Evolutionary conservation across 495 filamentous ascomycete genomes (phyloP).

Genomic region (Pseudomonodictys pantanalensis): DNA sequence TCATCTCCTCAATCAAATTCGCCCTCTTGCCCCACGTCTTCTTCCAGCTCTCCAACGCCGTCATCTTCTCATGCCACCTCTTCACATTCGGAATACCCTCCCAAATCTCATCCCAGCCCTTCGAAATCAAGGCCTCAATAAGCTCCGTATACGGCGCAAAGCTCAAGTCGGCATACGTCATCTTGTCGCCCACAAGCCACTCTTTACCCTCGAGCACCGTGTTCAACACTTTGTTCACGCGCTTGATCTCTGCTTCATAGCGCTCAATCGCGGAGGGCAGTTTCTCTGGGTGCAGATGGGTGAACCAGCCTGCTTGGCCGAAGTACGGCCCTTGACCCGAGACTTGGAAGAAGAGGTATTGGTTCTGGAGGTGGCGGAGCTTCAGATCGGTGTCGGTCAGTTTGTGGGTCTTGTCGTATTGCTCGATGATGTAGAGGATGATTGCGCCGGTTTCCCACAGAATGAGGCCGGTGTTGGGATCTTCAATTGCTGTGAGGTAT

Average conservation of each 20-base stretch:
- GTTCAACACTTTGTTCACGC: constrained; percentile 60
- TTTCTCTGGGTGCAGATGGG: constrained; percentile 54
- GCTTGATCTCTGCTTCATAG: constrained; percentile 59
- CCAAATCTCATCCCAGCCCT: neutral
- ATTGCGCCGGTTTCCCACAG: constrained; percentile 76
- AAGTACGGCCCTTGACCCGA: constrained; percentile 69
- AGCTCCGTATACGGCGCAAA: constrained; percentile 54
- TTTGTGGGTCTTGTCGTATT: constrained; percentile 63
- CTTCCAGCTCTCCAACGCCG: neutral
- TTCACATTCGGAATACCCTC: neutral
- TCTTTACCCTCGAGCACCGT: constrained; percentile 49
- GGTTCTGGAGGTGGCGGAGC: constrained; percentile 55
- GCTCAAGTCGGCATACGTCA: constrained; percentile 57
- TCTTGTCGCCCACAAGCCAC: constrained; percentile 60
- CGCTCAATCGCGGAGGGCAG: constrained; percentile 56
- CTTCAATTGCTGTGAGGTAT: constrained; percentile 58
- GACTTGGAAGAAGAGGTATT: constrained; percentile 67
- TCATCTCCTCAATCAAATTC: no score
- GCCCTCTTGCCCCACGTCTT: no score
- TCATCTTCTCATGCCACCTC: neutral
- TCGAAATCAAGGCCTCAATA: neutral
- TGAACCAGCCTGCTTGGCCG: constrained; percentile 60
- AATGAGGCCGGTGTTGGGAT: constrained; percentile 63
- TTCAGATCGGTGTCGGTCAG: constrained; percentile 54
- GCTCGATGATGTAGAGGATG: constrained; percentile 65